Base-by-base conservation (phyloP, 1,284 basidiomycete species). In the Fomitopsis pinicola region DNA sequence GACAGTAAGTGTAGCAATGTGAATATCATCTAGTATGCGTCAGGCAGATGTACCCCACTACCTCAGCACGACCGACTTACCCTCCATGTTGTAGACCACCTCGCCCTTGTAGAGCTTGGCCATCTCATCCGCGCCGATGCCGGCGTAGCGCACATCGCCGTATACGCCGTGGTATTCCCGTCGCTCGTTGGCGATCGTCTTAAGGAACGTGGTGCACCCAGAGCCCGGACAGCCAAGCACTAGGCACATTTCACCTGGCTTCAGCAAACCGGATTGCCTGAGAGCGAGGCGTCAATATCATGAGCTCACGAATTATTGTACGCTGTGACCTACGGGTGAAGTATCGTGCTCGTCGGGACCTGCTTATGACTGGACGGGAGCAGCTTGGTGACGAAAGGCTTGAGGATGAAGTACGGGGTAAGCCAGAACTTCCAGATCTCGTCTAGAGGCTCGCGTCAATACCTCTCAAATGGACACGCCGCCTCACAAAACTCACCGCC, bases 201-300 rank as follows among this genome's bases (percentile, higher is more conserved):
- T 92, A 10, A 94, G 78, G 72, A 94, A 91, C 0, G 92, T 91
- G 0, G 85, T 85, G 71, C 92, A 94, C 19, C 92, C 92, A 7
- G 89, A 82, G 2, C 89, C 89, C n/a, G 92, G 92, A 56, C 88
- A 86, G 7, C 92, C 92, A 5, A 94, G 79, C n/a, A 94, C 91
- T 12, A 92, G 75, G 68, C 83, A 84, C 75, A 76, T 76, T 61
- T 76, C 71, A 2, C 75, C 86, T 1, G 86, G 86, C 68, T 89
- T 89, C 44, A 94, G 77, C 22, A 88, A 79, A 63, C 94, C 93
- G 10, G 88, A 88, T 59, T 85, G 88, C 63, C 88, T 88, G 65
- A n/a, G 3, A 28, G 33, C 28, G 30, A 40, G 33, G 28, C 38
- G 28, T 42, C 36, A 52, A 28, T 17, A 6, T n/a, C 3, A 26